Conservation (phyloP, 2,329 filamentous ascomycete species). For the Achaetomium macrosporum region DNA sequence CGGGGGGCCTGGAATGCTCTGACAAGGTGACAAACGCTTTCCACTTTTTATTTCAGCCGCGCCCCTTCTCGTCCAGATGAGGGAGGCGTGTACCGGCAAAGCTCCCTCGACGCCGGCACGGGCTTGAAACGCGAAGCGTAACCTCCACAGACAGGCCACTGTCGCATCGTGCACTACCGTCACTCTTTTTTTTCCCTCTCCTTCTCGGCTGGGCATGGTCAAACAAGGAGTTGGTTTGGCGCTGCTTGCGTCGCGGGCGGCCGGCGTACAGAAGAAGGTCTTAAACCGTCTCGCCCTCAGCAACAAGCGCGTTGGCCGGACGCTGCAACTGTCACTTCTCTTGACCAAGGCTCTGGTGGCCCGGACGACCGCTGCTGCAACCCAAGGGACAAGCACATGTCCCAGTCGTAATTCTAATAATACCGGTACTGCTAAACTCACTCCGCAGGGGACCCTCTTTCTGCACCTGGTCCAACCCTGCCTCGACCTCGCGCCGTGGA, state of each 20-base stretch:
- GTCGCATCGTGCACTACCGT: slow-evolving; percentile 21
- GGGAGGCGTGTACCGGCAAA: slow-evolving; percentile 14
- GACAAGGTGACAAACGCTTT: slow-evolving; percentile 2
- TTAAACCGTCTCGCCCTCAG: slow-evolving; percentile 22
- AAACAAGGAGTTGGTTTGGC: slow-evolving; percentile 16
- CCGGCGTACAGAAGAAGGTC: slow-evolving; percentile 19
- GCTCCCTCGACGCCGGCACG: slow-evolving; percentile 12
- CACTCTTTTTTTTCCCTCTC: slow-evolving; percentile 1
- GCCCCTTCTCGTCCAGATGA: slow-evolving; percentile 1
- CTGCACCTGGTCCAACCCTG: slow-evolving; percentile 19
- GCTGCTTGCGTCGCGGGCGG: slow-evolving; percentile 16
- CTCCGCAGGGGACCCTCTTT: slow-evolving; percentile 18
- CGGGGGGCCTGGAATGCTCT: not conserved
- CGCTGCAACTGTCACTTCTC: slow-evolving; percentile 18
- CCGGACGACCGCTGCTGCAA: slow-evolving; percentile 8
- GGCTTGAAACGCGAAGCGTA: slow-evolving; percentile 26
- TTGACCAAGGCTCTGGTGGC: slow-evolving; percentile 25
- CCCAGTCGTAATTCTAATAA: slow-evolving; percentile 19
- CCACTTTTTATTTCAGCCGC: slow-evolving; percentile 13
- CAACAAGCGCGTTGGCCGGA: slow-evolving; percentile 15
- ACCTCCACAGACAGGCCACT: slow-evolving; percentile 22
- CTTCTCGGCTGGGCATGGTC: slow-evolving; percentile 16
- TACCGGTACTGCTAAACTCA: slow-evolving; percentile 16
- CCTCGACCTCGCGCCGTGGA: slow-evolving; percentile 20
- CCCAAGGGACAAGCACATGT: slow-evolving; percentile 9